Conservation (phyloP, 805 yeast species). For the Nakazawaea wyomingensis region DNA sequence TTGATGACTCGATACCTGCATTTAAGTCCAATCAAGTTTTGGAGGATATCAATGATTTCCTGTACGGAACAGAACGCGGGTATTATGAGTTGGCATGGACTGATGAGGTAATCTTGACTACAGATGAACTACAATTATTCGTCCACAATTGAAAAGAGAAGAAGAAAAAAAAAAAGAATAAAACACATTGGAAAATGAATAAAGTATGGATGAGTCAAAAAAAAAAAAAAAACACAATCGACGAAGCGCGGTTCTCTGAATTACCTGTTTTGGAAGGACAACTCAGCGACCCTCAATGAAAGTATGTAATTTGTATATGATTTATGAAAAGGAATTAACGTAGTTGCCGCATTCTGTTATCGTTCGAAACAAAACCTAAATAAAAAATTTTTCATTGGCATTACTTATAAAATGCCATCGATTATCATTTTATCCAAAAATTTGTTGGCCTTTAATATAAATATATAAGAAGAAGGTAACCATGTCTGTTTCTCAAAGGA, state of each 20-base stretch:
- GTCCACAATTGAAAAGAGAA: constrained; percentile 32
- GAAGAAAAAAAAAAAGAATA: no score
- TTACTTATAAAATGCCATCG: not conserved
- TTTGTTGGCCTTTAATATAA: no score
- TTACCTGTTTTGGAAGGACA: constrained; percentile 6
- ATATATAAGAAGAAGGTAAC: not conserved
- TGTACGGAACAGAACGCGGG: constrained; percentile 7
- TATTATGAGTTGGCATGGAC: constrained; percentile 1
- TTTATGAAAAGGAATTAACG: not conserved
- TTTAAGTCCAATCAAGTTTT: constrained; percentile 44
- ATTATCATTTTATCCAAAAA: not conserved
- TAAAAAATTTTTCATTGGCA: constrained; percentile 1
- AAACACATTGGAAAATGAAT: no score
- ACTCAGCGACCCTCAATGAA: constrained; percentile 9
- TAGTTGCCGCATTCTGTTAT: not conserved
- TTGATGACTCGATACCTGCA: constrained; percentile 39
- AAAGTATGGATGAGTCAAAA: no score
- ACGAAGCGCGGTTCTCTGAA: constrained; percentile 8
- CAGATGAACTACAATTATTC: constrained; percentile 34
- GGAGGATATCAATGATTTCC: constrained; percentile 18
- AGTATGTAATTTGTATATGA: not conserved
- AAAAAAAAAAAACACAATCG: no score
- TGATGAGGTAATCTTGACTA: not conserved
- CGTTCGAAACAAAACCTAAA: no score
- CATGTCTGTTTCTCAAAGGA: not conserved